These are phyloP conservation scores for Viridothelium virens DNA, from an alignment of 495 filamentous ascomycete genomes.

Conservation along the genomic window DNA sequence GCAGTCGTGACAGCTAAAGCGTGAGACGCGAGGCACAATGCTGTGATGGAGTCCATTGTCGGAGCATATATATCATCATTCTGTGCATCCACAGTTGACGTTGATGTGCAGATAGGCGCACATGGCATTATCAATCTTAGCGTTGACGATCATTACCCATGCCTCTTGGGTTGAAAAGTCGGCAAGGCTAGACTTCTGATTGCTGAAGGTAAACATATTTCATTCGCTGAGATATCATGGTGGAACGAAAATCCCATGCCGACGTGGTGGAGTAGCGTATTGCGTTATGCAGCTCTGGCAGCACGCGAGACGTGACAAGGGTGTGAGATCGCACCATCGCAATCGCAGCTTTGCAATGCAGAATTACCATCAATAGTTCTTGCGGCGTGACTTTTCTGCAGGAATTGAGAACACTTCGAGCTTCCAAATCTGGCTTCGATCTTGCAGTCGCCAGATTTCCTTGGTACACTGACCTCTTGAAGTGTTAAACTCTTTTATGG, in stretches of 20 bases:
- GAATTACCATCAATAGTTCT: background rate
- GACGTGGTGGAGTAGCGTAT: slow-evolving; percentile 11
- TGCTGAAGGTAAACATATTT: background rate
- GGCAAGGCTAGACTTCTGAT: background rate
- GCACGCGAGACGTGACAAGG: slow-evolving; percentile 5
- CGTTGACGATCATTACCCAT: slow-evolving; percentile 1
- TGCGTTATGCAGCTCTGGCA: slow-evolving; percentile 9
- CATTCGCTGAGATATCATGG: background rate
- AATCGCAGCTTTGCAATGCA: background rate
- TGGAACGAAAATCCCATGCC: background rate
- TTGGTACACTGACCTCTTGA: no score
- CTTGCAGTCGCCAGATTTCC: no score
- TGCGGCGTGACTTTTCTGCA: no score
- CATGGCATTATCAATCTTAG: slow-evolving; percentile 5
- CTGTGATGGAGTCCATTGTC: background rate
- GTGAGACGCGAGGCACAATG: background rate
- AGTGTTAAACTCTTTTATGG: no score
- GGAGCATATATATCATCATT: slow-evolving; percentile 9
- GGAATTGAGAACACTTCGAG: no score
- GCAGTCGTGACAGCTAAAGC: background rate
- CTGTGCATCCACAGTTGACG: background rate
- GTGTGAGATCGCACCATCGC: background rate
- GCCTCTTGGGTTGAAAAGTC: background rate
- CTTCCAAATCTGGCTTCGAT: no score
- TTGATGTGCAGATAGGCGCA: background rate